Base-by-base conservation (phyloP, 2,329 filamentous ascomycete species). In the Exophiala xenobiotica region DNA sequence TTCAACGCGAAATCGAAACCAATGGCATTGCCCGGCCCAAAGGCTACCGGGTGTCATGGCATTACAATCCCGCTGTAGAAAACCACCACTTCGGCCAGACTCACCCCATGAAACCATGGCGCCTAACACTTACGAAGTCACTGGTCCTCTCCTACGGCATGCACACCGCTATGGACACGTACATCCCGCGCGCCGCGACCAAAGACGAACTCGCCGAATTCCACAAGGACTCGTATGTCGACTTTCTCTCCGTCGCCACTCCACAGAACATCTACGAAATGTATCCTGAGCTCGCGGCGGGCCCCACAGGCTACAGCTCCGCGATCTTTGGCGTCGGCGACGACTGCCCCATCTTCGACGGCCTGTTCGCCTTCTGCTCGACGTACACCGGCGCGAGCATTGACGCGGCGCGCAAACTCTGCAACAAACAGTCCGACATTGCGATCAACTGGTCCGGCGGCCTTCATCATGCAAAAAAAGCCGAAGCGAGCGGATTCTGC, bases 71-170 rank as follows among this genome's bases (percentile, higher is more conserved):
- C 1, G 85, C 89, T 54, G 95, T 97, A 68, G 93, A 99, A 73
- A 87, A 88, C 67, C 92, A 97, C 71, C 93, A 99, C 70, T 99
- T 99, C 69, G 93, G 93, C 60, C 87, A 89, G 72, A 91, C 89
- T 7, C 93, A 99, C 75, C 93, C 93, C 16, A 99, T 99, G 93
- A 99, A 99, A 70, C 93, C 93, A 53, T 97, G 93, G 92, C 88
- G 93, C 27, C 76, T 99, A 58, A 96, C 91, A 12, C 79, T 99
- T 49, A 95, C 93, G 50, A 97, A 99, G 70, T 90, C 93, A 64
- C 81, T 99, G 40, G 90, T 99, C 58, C 86, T 95, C 67, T 87
- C 90, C 1, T 97, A 97, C 69, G 93, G 93, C 60, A 89, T 99
- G 80, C 90, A 95, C 63, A 88, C 92, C 64, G 90, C 90, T 57